Conservation (phyloP, 148 eudicot genomes). For the Dianthus caryophyllus region DNA sequence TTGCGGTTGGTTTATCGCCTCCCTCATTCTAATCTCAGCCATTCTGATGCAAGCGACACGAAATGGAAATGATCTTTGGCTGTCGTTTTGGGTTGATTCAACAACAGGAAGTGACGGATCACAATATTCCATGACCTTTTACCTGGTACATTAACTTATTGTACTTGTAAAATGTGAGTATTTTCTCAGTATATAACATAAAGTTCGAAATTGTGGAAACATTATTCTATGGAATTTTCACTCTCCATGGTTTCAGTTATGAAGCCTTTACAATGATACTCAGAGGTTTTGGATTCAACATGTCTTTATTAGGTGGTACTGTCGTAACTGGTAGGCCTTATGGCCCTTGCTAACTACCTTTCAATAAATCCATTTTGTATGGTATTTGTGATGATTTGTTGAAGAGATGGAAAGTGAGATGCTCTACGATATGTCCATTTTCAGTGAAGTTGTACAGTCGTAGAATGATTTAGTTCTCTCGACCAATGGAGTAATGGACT, state of each 20-base stretch:
- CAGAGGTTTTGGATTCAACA: not conserved
- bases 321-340: not conserved
- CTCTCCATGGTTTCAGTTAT: not conserved
- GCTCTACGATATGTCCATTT: not conserved
- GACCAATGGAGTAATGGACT: not conserved
- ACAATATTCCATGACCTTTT: slow-evolving; percentile 49
- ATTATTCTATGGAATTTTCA: not conserved
- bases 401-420: not conserved
- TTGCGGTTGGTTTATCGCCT: slow-evolving; percentile 72
- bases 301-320: too few species aligned
- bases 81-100: slow-evolving; percentile 92
- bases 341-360: not conserved
- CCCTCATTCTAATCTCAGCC: slow-evolving; percentile 65
- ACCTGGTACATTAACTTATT: slow-evolving; percentile 53
- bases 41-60: slow-evolving; percentile 92
- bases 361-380: not conserved
- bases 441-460: too few species aligned
- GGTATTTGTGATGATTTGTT: not conserved
- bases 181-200: not conserved
- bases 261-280: not conserved
- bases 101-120: slow-evolving; percentile 39
- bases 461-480: too few species aligned
- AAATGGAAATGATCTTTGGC: slow-evolving; percentile 95
- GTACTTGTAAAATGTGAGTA: not conserved
- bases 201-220: not conserved